phyloP scores from a whole-genome alignment of 108 stramenopile species.

The Nitzschia sp. region DNA sequence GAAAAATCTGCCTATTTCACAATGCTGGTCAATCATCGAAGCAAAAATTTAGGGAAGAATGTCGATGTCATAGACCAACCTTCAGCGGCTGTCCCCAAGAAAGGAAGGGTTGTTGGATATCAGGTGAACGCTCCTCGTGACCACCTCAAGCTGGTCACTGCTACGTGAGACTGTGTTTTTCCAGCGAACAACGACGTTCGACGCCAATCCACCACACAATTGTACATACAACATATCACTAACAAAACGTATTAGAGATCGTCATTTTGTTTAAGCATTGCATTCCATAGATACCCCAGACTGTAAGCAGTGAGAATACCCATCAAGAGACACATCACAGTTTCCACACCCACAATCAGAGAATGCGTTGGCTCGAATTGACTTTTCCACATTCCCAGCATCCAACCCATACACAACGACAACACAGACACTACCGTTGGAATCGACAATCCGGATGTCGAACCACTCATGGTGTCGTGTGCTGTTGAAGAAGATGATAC shows the following conservation, averaged over 20 bases:
- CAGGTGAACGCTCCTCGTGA: too few species aligned
- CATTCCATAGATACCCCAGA: conserved; percentile 24
- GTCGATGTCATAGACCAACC: background rate
- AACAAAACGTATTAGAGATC: too few species aligned
- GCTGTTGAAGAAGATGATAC: conserved; percentile 8
- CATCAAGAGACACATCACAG: conserved; percentile 52
- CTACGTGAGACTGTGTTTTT: too few species aligned
- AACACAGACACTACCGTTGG: conserved; percentile 38
- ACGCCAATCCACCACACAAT: too few species aligned
- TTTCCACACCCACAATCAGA: conserved; percentile 61
- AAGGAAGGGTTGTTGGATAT: background rate
- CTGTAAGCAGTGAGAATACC: conserved; percentile 50
- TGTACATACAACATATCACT: too few species aligned
- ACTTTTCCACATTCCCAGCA: conserved; percentile 79
- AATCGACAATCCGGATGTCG: conserved; percentile 6
- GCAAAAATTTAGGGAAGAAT: background rate
- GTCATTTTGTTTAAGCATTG: too few species aligned
- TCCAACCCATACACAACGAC: conserved; percentile 47
- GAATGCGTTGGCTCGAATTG: conserved; percentile 55
- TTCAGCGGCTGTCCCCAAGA: background rate
- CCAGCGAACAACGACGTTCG: too few species aligned
- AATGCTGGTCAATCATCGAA: background rate
- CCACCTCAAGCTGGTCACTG: too few species aligned
- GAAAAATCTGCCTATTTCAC: background rate
- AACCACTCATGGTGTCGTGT: background rate